A percentile compares a stretch with the other conserved stretches of the same genome.
These are phyloP conservation scores for Hypoxylon rubiginosum DNA, from an alignment of 2,329 filamentous ascomycete genomes.

Conservation along the genomic window DNA sequence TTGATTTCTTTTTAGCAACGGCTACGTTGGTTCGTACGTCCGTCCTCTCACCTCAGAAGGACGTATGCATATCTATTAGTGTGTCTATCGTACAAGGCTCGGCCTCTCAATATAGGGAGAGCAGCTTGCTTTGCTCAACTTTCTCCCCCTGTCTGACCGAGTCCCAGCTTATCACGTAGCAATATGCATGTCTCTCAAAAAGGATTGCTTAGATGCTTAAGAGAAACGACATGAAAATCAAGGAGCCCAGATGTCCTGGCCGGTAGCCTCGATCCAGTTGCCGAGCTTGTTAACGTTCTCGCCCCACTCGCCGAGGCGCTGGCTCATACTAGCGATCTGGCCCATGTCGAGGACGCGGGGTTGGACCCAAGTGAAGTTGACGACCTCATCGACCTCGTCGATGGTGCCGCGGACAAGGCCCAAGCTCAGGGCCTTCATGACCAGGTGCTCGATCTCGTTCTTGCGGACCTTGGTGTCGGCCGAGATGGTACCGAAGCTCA, in stretches of 20 bases:
- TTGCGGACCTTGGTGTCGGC: conserved; percentile 92
- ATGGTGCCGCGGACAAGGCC: conserved; percentile 92
- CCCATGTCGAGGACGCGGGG: conserved; percentile 96
- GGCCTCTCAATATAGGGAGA: background rate
- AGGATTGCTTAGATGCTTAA: background rate
- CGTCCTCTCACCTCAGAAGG: background rate
- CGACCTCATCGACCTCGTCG: conserved; percentile 94
- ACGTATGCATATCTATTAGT: conserved; percentile 3
- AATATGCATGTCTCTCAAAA: background rate
- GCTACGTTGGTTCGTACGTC: background rate
- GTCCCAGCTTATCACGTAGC: background rate
- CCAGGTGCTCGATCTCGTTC: conserved; percentile 95
- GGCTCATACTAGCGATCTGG: conserved; percentile 94
- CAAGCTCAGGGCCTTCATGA: conserved; percentile 98
- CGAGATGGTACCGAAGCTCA: conserved; percentile 90
- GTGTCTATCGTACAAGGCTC: conserved; percentile 1
- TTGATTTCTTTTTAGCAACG: background rate
- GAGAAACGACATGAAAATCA: conserved; percentile 31
- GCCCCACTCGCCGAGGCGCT: conserved; percentile 92
- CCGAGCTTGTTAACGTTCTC: conserved; percentile 94
- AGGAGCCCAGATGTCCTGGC: conserved; percentile 96
- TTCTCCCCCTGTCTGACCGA: background rate
- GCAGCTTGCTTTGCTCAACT: background rate
- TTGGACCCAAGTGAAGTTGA: conserved; percentile 98
- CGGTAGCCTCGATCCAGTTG: conserved; percentile 95